Base-by-base conservation (phyloP, 2,329 filamentous ascomycete species). In the Nemania abortiva region DNA sequence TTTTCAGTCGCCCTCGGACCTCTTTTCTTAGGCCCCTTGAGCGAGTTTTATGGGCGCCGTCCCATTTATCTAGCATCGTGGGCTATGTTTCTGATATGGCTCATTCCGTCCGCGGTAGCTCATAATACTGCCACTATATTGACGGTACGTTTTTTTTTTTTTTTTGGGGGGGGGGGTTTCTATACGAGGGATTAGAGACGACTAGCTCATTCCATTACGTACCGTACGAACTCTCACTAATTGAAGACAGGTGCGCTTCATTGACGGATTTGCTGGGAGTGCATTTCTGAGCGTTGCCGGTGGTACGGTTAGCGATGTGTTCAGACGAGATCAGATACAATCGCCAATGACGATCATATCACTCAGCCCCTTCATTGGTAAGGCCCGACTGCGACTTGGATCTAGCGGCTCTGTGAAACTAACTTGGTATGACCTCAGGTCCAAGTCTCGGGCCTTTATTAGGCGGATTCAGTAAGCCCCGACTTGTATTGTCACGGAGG, bases 271-370 rank as follows among this genome's bases (percentile, higher is more conserved):
- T 39, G 85, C 91, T 0, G 92, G 92, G 2, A 89, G 87, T 70
- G 88, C 89, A 2, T 92, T 92, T 72, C 78, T 92, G 67, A 88
- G 87, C 66, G 93, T 97, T 1, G 92, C 93, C 0, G 94, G 94
- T 49, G 93, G 94, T 13, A 97, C 93, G 0, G 92, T 97, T 18
- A 92, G 93, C 39, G 94, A 97, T 76, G 81, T 95, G 72, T 96
- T 95, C 77, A 82, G 84, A 11, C 85, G 86, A 55, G 83, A 90
- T 66, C 86, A 93, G 72, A 87, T 97, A 65, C 90, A 91, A 73
- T 87, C 87, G 6, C 94, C 94, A 2, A 97, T 97, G 95, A 90
- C 94, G 81, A 83, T 97, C 18, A 97, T 92, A 77, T 89, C 90
- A 5, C 82, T 89, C 7, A 85, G 84, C 1, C 90, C 90, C 0